A percentile compares a stretch with the other conserved stretches of the same genome.
phyloP scores from a whole-genome alignment of 108 stramenopile species.

The Nitzschia inconspicua region DNA sequence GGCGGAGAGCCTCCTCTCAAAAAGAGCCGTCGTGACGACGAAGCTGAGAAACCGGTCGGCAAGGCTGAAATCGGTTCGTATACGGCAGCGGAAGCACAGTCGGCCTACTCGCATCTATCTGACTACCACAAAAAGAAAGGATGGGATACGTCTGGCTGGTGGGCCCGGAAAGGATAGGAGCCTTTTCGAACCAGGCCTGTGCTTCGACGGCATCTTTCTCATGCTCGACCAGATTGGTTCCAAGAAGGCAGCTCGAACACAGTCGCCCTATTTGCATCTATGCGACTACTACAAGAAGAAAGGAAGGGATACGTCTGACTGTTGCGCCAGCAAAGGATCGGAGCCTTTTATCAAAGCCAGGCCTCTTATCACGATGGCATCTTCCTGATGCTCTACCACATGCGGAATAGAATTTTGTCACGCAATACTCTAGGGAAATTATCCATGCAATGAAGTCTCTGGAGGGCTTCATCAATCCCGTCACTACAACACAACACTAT shows the following conservation, averaged over 20 bases:
- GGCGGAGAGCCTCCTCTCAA: slow-evolving; percentile 4
- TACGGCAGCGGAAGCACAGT: slow-evolving; percentile 58
- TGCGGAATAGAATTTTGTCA: too few species aligned
- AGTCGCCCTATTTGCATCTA: slow-evolving; percentile 75
- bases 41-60: slow-evolving; percentile 12
- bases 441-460: too few species aligned
- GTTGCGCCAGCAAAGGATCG: slow-evolving; percentile 81
- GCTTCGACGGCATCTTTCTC: too few species aligned
- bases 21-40: slow-evolving; percentile 18
- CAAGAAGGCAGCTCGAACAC: slow-evolving; percentile 62
- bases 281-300: slow-evolving; percentile 83
- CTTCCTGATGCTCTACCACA: too few species aligned
- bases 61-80: slow-evolving; percentile 45
- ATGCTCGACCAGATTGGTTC: slow-evolving; percentile 24
- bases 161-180: slow-evolving; percentile 70
- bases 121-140: slow-evolving; percentile 87
- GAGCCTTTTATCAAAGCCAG: too few species aligned
- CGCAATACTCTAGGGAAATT: too few species aligned
- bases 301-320: slow-evolving; percentile 83
- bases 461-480: too few species aligned
- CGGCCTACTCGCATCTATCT: slow-evolving; percentile 78
- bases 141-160: slow-evolving; percentile 86
- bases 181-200: too few species aligned
- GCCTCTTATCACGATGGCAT: too few species aligned
- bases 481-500: too few species aligned